Base-by-base conservation (phyloP, 1,284 basidiomycete genomes). In the Trichosporon sp. region DNA sequence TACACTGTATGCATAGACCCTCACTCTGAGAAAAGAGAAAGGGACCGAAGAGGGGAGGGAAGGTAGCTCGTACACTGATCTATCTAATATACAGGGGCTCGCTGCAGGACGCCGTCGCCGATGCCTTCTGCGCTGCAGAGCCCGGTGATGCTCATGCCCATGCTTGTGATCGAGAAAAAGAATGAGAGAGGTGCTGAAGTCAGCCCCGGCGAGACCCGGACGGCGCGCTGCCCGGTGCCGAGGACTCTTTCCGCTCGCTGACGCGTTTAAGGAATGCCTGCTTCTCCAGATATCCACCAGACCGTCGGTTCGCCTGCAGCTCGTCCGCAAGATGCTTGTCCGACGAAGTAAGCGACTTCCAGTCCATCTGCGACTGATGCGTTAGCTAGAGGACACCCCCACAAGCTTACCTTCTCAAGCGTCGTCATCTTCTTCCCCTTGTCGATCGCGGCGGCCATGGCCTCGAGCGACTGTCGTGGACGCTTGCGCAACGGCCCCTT, bases 381-480 rank as follows among this genome's bases (percentile, higher is more conserved):
- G 25, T 54, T n/a, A 54, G 49, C 49, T n/a, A n/a, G 19, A 6
- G 1, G 3, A 8, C 40, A n/a, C 31, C 23, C 16, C 34, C 8
- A 2, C 2, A 8, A 10, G 62, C 73, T 27, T 29, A 79, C 79
- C 73, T 80, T 80, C 61, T 79, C 79, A 25, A 79, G 65, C 8
- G 78, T 80, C 4, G 77, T 79, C 76, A 80, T 78, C 65, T 80
- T 80, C 71, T 79, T 80, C 13, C 77, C 77, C 40, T 68, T 71
- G 58, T 71, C 72, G 7, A 80, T 46, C 0, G 76, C 75, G 3
- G 77, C 77, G 2, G 78, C 73, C 73, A 80, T 77, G 10, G 70
- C 66, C 69, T 80, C 79, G 7, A 80, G 71, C 9, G 73, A 74
- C 65, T 76, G 75, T 11, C 78, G 70, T n/a, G 78, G 78, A 63